phyloP scores from a whole-genome alignment of 2,329 filamentous ascomycete genomes.

The Zymoseptoria tritici region DNA sequence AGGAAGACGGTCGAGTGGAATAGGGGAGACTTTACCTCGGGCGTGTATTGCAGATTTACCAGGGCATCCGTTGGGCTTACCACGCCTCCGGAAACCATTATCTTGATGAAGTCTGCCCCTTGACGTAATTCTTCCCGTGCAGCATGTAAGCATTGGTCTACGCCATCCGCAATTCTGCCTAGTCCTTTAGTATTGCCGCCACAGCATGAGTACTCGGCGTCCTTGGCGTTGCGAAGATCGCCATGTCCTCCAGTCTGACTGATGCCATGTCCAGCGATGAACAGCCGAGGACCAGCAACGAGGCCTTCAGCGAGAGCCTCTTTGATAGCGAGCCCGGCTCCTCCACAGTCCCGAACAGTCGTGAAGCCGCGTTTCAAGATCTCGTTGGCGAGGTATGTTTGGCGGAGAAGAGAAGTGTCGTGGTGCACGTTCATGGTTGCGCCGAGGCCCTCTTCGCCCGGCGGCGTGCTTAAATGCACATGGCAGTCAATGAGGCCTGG shows the following conservation, averaged over 20 bases:
- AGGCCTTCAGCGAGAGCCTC: slow-evolving; percentile 51
- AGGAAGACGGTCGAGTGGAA: background rate
- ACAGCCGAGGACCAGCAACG: slow-evolving; percentile 48
- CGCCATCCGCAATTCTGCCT: slow-evolving; percentile 47
- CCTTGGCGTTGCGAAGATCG: slow-evolving; percentile 42
- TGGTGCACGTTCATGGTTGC: slow-evolving; percentile 32
- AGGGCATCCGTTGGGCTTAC: slow-evolving; percentile 49
- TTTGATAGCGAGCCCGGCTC: slow-evolving; percentile 48
- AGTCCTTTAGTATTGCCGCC: slow-evolving; percentile 36
- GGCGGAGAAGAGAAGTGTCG: slow-evolving; percentile 36
- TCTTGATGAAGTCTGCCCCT: slow-evolving; percentile 56
- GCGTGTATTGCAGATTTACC: slow-evolving; percentile 49
- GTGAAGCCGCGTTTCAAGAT: slow-evolving; percentile 55
- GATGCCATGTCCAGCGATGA: slow-evolving; percentile 48
- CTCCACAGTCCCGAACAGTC: slow-evolving; percentile 51
- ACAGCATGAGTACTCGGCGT: slow-evolving; percentile 43
- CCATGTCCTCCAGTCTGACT: slow-evolving; percentile 54
- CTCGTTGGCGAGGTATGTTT: slow-evolving; percentile 42
- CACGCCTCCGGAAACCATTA: slow-evolving; percentile 53
- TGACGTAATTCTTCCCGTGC: slow-evolving; percentile 49
- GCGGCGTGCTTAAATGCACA: slow-evolving; percentile 42
- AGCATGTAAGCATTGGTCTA: slow-evolving; percentile 46
- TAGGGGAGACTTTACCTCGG: slow-evolving; percentile 23
- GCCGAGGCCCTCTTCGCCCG: slow-evolving; percentile 34
- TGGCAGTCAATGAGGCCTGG: slow-evolving; percentile 49